Evolutionary conservation across 164 flowering plant species (phyloP), one percentile per base, ranked within the genome.

Genomic region (Magnolia sinica): DNA sequence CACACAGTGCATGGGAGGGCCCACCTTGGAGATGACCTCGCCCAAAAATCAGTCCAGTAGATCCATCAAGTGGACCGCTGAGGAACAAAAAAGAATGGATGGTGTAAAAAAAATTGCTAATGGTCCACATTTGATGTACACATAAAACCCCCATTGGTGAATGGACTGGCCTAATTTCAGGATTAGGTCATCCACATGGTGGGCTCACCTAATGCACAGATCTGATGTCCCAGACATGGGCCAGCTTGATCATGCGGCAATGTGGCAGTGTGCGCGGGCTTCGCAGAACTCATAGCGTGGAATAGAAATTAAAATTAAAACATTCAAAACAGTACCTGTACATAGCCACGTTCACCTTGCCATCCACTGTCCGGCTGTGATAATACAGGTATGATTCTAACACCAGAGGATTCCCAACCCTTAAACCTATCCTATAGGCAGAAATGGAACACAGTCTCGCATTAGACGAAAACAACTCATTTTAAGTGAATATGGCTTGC

Each of bases 301-400:
- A 52, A 10, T 3, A 22, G 6, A 24, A 55, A 70, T 18, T 70
- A 49, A 13, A 4, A 31, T 8, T 3, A 23, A 16, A 11, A 22
- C 45, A 45, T 1, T 64, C 6, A 55, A 64, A 49, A 16, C 37
- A 13, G 1, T 84, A 95, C 97, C 96, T 95, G 98, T 64, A 95
- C 98, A 82, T 87, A 95, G 75, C 99, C 99, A 52, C 75, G 84
- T 82, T 95, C 95, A 64, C 99, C 98, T 13, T 81, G 77, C 96
- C 99, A 95, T 65, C 63, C 75, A 77, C 82, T 86, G 83, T 90
- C 90, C 27, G 99, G 94, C 77, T 86, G 93, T 73, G 98, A 95
- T 70, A 95, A 83, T 29, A 95, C 99, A 27, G 96, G 98, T 45
- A 95, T 86, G 77, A 95, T 79, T 78, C 85, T 85, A 74, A 95